Evolutionary conservation across 352 stramenopile genomes (phyloP), one percentile per base, ranked within the genome.

Genomic region (Globisporangium rhizosaccharum): DNA sequence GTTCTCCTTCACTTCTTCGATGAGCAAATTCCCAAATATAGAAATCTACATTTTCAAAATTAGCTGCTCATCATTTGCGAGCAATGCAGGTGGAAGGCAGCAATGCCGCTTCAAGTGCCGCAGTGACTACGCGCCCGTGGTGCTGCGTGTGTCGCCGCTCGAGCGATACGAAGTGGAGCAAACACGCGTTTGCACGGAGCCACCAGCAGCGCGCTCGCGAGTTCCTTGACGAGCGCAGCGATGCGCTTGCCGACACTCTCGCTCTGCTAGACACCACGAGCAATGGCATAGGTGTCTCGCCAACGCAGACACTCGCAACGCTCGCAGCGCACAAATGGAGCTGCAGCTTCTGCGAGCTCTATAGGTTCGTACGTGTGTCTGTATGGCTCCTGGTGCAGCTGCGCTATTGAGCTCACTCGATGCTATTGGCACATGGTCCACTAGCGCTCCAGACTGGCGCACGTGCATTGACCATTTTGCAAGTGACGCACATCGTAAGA

Each of bases 101-200:
- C 23, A 23, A 23, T 23, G 23, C 23, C 23, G 23, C 23, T 23
- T 23, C 23, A 23, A 23, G 23, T 12, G 33, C 33, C 3, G 33
- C 33, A 26, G 36, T 25, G 48, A 15, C 10, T 7, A 25, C 0
- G 12, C 17, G 17, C 12, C 20, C 11, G 7, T 49, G 37, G 37
- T 49, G 52, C 52, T 26, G 12, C 51, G 67, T 80, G 23, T 92
- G 79, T 62, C 70, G 78, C 30, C 73, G 71, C 61, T 88, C 80
- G 33, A 88, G 76, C 59, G 61, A 76, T 36, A 53, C 72, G 37
- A 85, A 84, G 66, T 92, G 80, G 78, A 68, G 63, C 51, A 85
- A 85, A 59, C 82, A 92, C 62, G 70, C 85, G 20, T 92, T 84
- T 67, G 77, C 73, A 15, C 72, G 66, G n/a, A 56, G 46, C 18